Evolutionary conservation across 306 rosid species (phyloP).

Genomic region (Neltuma alba): DNA sequence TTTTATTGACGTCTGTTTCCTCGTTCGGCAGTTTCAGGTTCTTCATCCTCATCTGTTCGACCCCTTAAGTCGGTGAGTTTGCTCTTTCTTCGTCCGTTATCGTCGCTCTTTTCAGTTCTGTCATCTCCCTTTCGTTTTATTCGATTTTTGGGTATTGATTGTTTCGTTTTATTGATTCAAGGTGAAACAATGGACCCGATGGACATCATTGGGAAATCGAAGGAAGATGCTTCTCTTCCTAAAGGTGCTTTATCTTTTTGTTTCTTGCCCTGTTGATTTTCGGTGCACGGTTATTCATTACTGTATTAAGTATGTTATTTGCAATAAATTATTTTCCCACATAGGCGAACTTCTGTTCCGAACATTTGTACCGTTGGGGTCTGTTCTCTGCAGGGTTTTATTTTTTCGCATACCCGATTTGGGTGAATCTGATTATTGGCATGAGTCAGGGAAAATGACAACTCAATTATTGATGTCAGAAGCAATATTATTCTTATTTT

Average conservation of each 20-base stretch:
- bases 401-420: background rate
- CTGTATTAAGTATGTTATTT: background rate
- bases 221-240: constrained; percentile 89
- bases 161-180: constrained; percentile 9
- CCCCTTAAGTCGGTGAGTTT: constrained; percentile 48
- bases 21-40: background rate
- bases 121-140: background rate
- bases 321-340: background rate
- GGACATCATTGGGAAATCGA: constrained; percentile 94
- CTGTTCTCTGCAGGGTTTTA: background rate
- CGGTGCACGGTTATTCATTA: no score
- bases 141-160: background rate
- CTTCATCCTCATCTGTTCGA: background rate
- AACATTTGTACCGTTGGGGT: background rate
- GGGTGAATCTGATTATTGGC: background rate
- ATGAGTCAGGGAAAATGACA: background rate
- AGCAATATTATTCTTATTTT: background rate
- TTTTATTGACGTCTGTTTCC: constrained; percentile 4
- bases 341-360: background rate
- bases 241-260: constrained; percentile 49
- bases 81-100: constrained; percentile 21
- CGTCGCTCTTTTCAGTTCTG: constrained; percentile 35
- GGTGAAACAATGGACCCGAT: constrained; percentile 75
- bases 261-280: background rate
- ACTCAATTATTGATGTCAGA: background rate